Base-by-base conservation (phyloP, 2,329 filamentous ascomycete genomes). In the Raffaelea ambrosiae region DNA sequence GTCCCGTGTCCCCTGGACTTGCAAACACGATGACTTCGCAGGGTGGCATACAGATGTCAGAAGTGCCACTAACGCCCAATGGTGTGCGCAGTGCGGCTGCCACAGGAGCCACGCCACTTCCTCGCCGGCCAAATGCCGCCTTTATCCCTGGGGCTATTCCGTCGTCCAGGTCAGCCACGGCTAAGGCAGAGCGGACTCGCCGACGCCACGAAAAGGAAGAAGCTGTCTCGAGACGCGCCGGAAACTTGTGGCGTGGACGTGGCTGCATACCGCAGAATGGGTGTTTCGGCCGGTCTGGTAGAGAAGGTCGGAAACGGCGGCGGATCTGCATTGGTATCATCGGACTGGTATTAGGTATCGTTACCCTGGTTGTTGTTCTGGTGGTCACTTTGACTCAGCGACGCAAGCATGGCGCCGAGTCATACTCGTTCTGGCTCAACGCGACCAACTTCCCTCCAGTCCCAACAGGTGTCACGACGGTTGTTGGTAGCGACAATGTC, bases 391-490 rank as follows among this genome's bases (percentile, higher is more conserved):
- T 88, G 40, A 72, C 70, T 46, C 26, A 29, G 26, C 16, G 33
- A 39, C 68, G 64, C 53, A 66, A 66, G 54, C 57, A 58, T 21
- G 54, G 53, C 13, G 55, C n/a, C 55, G 44, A 45, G 29, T 22
- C 43, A 9, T 65, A 66, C n/a, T 72, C 70, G 1, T 70, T 71
- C 45, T 96, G 88, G 84, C 72, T 95, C 48, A 95, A 95, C 60
- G 63, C 94, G 52, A 94, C 90, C 1, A 81, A 83, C 44, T 95
- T 87, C 55, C 90, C 90, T 18, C 84, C 89, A 0, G 87, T 96
- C 58, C 88, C 87, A 2, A 91, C 86, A 0, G 91, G 90, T 0
- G 75, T 91, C 18, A 74, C 87, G 51, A 94, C 88, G 0, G 76
- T 96, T 16, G 78, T 86, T 16, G 84, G 84, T 5, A 80, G 88